A percentile compares a stretch with the other conserved stretches of the same genome.
phyloP scores from a whole-genome alignment of 148 eudicot genomes.

The Camellia sinensis region DNA sequence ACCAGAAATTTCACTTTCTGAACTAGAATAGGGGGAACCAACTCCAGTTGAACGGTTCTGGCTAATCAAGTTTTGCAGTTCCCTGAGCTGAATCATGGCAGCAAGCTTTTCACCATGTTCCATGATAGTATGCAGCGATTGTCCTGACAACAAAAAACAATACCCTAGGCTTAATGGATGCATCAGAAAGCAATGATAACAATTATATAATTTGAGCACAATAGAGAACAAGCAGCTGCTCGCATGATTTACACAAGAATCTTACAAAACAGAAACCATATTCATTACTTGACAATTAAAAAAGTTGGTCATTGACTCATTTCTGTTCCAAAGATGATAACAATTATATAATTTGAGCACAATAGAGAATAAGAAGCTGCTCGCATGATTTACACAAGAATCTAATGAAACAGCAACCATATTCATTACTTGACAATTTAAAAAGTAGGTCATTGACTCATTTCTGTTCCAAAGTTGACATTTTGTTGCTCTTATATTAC shows the following conservation, averaged over 20 bases:
- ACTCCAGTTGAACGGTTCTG: conserved; percentile 47
- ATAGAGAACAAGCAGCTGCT: not conserved
- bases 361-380: conserved; percentile 1
- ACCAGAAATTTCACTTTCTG: conserved; percentile 58
- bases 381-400: not conserved
- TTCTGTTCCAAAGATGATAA: not conserved
- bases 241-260: not conserved
- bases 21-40: conserved; percentile 38
- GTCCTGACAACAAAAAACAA: conserved; percentile 42
- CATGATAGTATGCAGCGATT: conserved; percentile 82
- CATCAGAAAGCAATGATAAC: not conserved
- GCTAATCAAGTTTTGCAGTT: conserved; percentile 68
- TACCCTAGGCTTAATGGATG: not conserved
- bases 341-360: not conserved
- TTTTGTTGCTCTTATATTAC: not conserved
- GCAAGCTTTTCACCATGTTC: conserved; percentile 97
- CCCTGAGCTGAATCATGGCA: conserved; percentile 83
- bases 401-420: not conserved
- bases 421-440: not conserved
- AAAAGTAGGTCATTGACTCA: not conserved
- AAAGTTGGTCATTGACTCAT: not conserved
- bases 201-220: not conserved
- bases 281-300: not conserved
- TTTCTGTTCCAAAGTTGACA: not conserved
- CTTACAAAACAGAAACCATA: not conserved